A percentile compares a stretch with the other conserved stretches of the same genome.
phyloP scores from a whole-genome alignment of 441 rosid species.

The Erodium texanum region DNA sequence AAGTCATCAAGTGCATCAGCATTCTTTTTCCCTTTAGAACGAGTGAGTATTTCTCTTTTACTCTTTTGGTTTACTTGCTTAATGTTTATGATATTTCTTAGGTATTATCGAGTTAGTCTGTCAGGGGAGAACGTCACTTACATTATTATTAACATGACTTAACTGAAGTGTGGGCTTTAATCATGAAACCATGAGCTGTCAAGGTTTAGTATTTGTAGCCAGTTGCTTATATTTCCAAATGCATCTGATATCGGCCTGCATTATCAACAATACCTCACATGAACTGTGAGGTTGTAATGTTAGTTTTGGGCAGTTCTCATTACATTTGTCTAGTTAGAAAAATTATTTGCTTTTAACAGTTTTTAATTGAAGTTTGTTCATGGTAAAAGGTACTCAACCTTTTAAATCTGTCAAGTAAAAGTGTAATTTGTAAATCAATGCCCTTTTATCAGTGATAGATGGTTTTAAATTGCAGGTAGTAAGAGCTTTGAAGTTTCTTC shows the following conservation, averaged over 20 bases:
- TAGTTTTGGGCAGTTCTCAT: background rate
- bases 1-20: conserved; percentile 85
- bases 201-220: background rate
- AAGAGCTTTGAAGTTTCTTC: conserved; percentile 70
- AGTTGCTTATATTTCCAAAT: background rate
- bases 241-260: background rate
- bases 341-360: background rate
- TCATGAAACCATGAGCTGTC: background rate
- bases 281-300: background rate
- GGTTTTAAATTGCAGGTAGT: conserved; percentile 54
- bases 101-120: conserved; percentile 7
- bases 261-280: background rate
- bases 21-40: conserved; percentile 76
- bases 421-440: background rate
- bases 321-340: background rate
- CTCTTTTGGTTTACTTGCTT: conserved; percentile 7
- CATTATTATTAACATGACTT: background rate
- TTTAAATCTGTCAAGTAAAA: background rate
- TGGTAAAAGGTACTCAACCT: background rate
- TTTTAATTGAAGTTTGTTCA: background rate
- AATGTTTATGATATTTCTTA: conserved; percentile 8
- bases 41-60: conserved; percentile 38
- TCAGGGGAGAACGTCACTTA: background rate
- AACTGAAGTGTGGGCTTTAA: background rate
- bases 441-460: conserved; percentile 9